A percentile compares a stretch with the other conserved stretches of the same genome.
Evolutionary conservation across 1,284 basidiomycete genomes (phyloP).

Genomic region (Malassezia furfur): DNA sequence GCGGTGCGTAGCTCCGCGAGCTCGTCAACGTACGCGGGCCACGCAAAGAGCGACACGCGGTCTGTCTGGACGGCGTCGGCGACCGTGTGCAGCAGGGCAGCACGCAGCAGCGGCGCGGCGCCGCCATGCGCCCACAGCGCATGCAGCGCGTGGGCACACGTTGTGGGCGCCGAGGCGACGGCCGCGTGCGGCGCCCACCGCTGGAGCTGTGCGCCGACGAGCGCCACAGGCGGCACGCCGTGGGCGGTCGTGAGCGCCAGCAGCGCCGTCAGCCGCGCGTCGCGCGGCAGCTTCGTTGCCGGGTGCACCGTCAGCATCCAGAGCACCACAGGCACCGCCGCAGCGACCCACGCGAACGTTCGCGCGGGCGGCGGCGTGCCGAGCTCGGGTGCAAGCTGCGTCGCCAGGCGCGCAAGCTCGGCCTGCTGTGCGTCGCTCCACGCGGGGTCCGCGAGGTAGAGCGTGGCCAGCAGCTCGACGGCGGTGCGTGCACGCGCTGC

Average conservation of each 20-base stretch:
- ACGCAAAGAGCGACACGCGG: slow-evolving; percentile 4
- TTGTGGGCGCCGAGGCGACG: neutral
- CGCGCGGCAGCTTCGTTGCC: neutral
- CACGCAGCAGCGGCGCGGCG: neutral
- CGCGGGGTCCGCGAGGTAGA: neutral
- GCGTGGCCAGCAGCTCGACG: slow-evolving; percentile 10
- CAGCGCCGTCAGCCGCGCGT: neutral
- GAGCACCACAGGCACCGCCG: slow-evolving; percentile 3
- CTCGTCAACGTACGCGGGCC: slow-evolving; percentile 5
- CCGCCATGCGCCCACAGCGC: slow-evolving; percentile 10
- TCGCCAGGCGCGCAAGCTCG: neutral
- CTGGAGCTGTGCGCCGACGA: slow-evolving; percentile 7
- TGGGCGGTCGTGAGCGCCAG: neutral
- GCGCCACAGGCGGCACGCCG: neutral
- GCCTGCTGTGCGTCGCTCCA: slow-evolving; percentile 1
- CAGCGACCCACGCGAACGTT: neutral
- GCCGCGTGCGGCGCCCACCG: neutral
- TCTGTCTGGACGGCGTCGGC: neutral
- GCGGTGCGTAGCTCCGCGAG: neutral
- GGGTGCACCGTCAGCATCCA: slow-evolving; percentile 2
- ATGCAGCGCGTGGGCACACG: neutral
- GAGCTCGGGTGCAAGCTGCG: neutral
- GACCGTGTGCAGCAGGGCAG: neutral
- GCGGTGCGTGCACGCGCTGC: neutral
- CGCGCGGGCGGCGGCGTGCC: neutral